Conservation (phyloP, 352 stramenopile genomes). For the Pythium oligandrum region DNA sequence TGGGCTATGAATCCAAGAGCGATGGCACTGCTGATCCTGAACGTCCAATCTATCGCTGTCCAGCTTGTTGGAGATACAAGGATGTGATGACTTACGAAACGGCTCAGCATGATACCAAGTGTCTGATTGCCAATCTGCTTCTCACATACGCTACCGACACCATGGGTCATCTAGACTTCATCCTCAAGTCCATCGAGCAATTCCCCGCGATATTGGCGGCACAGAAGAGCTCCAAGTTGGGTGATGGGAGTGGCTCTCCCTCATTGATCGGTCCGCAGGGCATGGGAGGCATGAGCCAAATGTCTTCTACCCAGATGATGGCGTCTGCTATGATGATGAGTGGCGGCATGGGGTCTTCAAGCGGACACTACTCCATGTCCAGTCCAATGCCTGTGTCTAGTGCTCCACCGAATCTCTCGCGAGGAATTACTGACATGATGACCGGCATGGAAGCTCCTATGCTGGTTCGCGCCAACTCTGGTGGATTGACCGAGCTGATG, state of each 20-base stretch:
- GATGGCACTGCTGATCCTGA: conserved; percentile 68
- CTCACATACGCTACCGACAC: conserved; percentile 79
- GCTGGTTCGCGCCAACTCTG: conserved; percentile 71
- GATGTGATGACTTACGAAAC: conserved; percentile 82
- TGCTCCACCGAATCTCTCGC: conserved; percentile 26
- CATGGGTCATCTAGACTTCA: conserved; percentile 66
- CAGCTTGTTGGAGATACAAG: conserved; percentile 81
- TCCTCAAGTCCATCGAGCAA: conserved; percentile 74
- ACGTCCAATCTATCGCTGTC: conserved; percentile 76
- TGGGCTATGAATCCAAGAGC: conserved; percentile 73
- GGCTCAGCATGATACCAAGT: conserved; percentile 80
- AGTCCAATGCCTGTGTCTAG: conserved; percentile 28
- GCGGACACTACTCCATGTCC: conserved; percentile 56
- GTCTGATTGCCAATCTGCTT: conserved; percentile 75
- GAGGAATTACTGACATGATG: conserved; percentile 59
- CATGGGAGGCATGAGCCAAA: conserved; percentile 23
- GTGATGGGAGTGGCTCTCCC: conserved; percentile 4
- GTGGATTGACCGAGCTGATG: conserved; percentile 75
- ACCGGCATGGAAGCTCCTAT: conserved; percentile 65
- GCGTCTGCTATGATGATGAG: conserved; percentile 67
- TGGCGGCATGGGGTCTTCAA: conserved; percentile 37
- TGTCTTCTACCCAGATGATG: conserved; percentile 46
- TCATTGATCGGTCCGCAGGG: conserved; percentile 35
- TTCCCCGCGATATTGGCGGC: conserved; percentile 61
- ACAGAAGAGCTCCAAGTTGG: conserved; percentile 40